Evolutionary conservation across 2,329 filamentous ascomycete species (phyloP).

Genomic region (Neofusicoccum umdonicola): DNA sequence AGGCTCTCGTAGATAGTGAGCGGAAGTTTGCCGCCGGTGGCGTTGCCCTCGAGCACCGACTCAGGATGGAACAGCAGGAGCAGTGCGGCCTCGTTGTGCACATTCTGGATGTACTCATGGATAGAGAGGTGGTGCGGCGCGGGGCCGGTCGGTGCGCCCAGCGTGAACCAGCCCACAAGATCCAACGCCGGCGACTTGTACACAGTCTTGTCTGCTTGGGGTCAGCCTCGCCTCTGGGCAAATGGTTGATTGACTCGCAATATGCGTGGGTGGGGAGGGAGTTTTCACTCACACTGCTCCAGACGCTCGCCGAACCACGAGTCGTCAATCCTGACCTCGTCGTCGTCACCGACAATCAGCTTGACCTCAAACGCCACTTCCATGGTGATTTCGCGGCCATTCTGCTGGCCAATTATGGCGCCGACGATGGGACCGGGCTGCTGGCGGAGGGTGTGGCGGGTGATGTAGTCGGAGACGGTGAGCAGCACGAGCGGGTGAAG

Average conservation of each 20-base stretch:
- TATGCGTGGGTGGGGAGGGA: background rate
- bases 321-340: constrained; percentile 61
- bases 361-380: constrained; percentile 91
- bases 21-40: constrained; percentile 76
- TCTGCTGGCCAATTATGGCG: constrained; percentile 85
- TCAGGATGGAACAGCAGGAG: constrained; percentile 83
- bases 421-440: constrained; percentile 77
- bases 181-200: constrained; percentile 77
- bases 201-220: constrained; percentile 72
- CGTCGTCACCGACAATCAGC: constrained; percentile 48
- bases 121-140: constrained; percentile 65
- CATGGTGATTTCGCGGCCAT: constrained; percentile 84
- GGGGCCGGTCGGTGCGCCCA: constrained; percentile 71
- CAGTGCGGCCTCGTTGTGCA: constrained; percentile 81
- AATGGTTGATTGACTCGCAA: background rate
- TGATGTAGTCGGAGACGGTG: constrained; percentile 95
- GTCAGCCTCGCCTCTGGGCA: constrained; percentile 18
- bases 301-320: constrained; percentile 75
- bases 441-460: constrained; percentile 77
- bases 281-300: constrained; percentile 69
- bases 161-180: constrained; percentile 89
- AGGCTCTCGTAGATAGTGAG: constrained; percentile 86
- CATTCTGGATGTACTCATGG: constrained; percentile 71
- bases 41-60: constrained; percentile 48
- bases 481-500: constrained; percentile 93